Percentiles rank a stretch among this genome's conserved stretches.
These are phyloP conservation scores for Ustilago xerochloae DNA, from an alignment of 1,284 basidiomycete genomes.

Conservation along the genomic window DNA sequence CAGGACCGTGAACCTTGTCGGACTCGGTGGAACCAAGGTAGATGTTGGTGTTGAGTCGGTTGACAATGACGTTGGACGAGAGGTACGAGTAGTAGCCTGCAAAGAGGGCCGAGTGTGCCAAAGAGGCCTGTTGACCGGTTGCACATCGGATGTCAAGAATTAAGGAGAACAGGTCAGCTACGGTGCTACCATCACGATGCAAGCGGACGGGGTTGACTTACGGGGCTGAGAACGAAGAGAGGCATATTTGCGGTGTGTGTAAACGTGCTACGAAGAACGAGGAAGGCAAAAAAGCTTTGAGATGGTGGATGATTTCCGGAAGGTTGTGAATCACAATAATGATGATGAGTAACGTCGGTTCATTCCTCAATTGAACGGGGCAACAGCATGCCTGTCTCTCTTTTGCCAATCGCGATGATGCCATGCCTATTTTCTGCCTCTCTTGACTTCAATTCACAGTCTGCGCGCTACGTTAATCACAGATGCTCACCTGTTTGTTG, in stretches of 20 bases:
- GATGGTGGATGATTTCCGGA: conserved; percentile 13
- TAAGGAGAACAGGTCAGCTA: neutral
- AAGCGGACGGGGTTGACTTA: no score
- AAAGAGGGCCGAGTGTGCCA: conserved; percentile 67
- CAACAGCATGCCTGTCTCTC: neutral
- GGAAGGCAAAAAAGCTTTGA: neutral
- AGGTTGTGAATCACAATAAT: neutral
- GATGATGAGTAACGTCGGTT: neutral
- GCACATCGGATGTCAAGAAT: neutral
- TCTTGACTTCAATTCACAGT: no score
- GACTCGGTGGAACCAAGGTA: conserved; percentile 49
- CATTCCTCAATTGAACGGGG: neutral
- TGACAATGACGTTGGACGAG: conserved; percentile 51
- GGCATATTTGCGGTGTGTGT: conserved; percentile 51
- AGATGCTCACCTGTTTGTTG: neutral
- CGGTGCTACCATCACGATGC: no score
- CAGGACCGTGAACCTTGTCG: conserved; percentile 30
- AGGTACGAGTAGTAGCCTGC: conserved; percentile 66
- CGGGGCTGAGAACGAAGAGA: conserved; percentile 66
- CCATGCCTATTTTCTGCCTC: neutral
- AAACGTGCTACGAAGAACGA: neutral
- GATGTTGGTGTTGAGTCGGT: conserved; percentile 59
- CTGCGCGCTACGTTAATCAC: neutral
- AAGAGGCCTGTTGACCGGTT: conserved; percentile 55
- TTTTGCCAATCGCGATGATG: neutral